Evolutionary conservation across 1,284 basidiomycete species (phyloP).

Genomic region (Testicularia cyperi): DNA sequence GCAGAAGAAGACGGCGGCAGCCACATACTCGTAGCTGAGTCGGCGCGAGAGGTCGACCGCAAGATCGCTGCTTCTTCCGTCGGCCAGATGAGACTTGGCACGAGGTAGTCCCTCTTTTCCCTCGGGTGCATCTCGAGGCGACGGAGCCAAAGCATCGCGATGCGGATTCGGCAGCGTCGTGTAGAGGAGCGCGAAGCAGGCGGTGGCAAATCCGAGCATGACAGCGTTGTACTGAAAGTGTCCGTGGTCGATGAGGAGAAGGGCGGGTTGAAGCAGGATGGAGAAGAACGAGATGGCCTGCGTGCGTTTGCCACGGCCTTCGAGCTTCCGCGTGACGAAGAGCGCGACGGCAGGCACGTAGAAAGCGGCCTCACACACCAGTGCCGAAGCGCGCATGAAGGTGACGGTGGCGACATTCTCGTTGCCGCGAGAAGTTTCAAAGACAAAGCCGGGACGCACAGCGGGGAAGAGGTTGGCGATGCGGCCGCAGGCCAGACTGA

Average conservation of each 20-base stretch:
- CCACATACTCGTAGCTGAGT: constrained; percentile 64
- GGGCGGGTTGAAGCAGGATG: constrained; percentile 77
- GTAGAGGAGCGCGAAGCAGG: constrained; percentile 49
- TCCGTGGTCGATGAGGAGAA: constrained; percentile 83
- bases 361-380: constrained; percentile 71
- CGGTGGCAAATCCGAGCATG: constrained; percentile 56
- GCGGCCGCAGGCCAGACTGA: constrained; percentile 33
- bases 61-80: not conserved
- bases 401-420: constrained; percentile 67
- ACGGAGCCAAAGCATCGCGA: constrained; percentile 6
- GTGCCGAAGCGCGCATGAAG: constrained; percentile 79
- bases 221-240: constrained; percentile 72
- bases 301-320: constrained; percentile 49
- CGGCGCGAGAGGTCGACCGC: constrained; percentile 47
- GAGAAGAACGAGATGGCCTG: constrained; percentile 60
- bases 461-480: constrained; percentile 24
- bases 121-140: too few relatives aligned
- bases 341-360: constrained; percentile 70
- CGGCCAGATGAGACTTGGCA: constrained; percentile 1
- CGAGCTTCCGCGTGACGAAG: constrained; percentile 44
- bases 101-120: too few relatives aligned
- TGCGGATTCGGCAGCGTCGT: constrained; percentile 53
- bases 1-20: constrained; percentile 79
- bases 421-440: constrained; percentile 74
- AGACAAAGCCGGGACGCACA: constrained; percentile 63